phyloP scores from a whole-genome alignment of 139 green algal genomes.

The Chlorella sp. region DNA sequence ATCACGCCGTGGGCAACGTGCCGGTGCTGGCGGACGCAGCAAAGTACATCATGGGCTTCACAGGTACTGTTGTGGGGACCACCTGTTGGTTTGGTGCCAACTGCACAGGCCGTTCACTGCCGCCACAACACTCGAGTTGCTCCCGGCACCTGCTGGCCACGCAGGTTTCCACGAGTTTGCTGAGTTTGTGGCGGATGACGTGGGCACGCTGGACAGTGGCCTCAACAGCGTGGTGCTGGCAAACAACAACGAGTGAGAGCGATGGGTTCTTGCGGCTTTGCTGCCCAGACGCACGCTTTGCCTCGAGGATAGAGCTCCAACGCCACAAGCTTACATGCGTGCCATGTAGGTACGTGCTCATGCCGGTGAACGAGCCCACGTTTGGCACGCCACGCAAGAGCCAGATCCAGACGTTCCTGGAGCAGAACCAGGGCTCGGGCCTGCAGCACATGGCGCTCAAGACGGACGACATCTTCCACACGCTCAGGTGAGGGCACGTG shows the following conservation, averaged over 20 bases:
- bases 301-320: no score
- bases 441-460: conserved; percentile 97
- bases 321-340: no score
- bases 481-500: conserved; percentile 53
- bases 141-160: no score
- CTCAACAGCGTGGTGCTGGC: conserved; percentile 85
- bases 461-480: conserved; percentile 90
- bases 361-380: conserved; percentile 96
- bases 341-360: conserved; percentile 73
- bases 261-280: no score
- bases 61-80: conserved; percentile 26
- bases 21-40: conserved; percentile 63
- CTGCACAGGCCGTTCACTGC: no score
- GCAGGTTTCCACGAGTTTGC: conserved; percentile 95
- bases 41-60: conserved; percentile 81
- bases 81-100: no score
- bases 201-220: conserved; percentile 89
- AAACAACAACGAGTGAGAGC: conserved; percentile 52
- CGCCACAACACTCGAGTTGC: no score
- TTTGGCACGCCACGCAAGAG: conserved; percentile 83
- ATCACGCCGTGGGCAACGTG: conserved; percentile 97
- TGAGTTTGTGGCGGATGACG: conserved; percentile 94
- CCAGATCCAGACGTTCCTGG: conserved; percentile 93
- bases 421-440: conserved; percentile 95
- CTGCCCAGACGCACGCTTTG: no score